Percentiles rank a stretch among this genome's conserved stretches.
phyloP scores from a whole-genome alignment of 805 yeast species.

The Allodekkera sacchari region DNA sequence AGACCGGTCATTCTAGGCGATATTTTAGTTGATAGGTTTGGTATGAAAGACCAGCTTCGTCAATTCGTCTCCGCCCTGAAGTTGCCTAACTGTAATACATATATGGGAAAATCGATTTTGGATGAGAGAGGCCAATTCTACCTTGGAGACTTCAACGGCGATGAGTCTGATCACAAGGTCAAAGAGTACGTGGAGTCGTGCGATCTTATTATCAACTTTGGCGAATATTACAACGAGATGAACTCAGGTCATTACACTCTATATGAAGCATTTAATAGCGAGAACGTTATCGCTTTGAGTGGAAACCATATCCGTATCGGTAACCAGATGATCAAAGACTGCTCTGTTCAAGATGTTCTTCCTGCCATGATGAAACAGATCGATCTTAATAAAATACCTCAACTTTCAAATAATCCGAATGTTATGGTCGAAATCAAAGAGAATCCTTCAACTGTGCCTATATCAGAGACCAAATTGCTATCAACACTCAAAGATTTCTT shows the following conservation, averaged over 20 bases:
- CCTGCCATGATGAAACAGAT: slow-evolving; percentile 31
- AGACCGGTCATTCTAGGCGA: slow-evolving; percentile 69
- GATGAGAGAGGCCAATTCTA: slow-evolving; percentile 62
- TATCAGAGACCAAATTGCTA: slow-evolving; percentile 40
- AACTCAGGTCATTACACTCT: slow-evolving; percentile 61
- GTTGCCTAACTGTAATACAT: slow-evolving; percentile 51
- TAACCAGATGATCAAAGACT: slow-evolving; percentile 30
- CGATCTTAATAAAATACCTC: slow-evolving; percentile 15
- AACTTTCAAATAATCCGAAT: slow-evolving; percentile 6
- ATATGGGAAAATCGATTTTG: slow-evolving; percentile 63
- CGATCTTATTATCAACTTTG: slow-evolving; percentile 66
- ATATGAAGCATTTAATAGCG: slow-evolving; percentile 29
- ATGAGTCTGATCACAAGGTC: slow-evolving; percentile 40
- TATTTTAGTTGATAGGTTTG: slow-evolving; percentile 56
- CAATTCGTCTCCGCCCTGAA: slow-evolving; percentile 40
- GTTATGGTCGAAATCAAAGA: slow-evolving; percentile 11
- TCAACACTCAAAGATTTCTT: slow-evolving; percentile 26
- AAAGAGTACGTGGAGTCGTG: slow-evolving; percentile 40
- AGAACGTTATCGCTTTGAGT: slow-evolving; percentile 40
- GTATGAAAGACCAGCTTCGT: slow-evolving; percentile 35
- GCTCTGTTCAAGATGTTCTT: slow-evolving; percentile 42
- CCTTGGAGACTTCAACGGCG: slow-evolving; percentile 69
- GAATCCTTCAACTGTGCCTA: slow-evolving; percentile 23
- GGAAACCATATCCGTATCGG: slow-evolving; percentile 46
- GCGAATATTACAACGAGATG: slow-evolving; percentile 58